phyloP scores from a whole-genome alignment of 345 rosid genomes.

The Hibiscus trionum region DNA sequence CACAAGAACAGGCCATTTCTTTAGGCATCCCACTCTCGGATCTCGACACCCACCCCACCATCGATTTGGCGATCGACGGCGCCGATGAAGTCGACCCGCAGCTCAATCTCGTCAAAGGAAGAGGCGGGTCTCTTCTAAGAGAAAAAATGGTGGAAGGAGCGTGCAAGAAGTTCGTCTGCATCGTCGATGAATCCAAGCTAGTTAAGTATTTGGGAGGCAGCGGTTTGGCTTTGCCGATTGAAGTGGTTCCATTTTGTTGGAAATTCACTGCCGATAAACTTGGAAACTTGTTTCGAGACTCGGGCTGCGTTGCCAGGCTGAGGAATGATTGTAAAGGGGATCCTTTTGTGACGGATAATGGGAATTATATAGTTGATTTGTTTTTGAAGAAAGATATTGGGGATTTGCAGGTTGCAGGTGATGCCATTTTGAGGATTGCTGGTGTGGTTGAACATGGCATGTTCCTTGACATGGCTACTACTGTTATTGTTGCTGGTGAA shows the following conservation, averaged over 20 bases:
- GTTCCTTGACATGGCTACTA: conserved; percentile 92
- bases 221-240: conserved; percentile 77
- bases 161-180: conserved; percentile 61
- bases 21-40: conserved; percentile 76
- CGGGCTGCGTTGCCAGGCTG: conserved; percentile 57
- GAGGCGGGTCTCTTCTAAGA: conserved; percentile 84
- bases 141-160: conserved; percentile 96
- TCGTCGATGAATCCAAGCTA: conserved; percentile 27
- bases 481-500: conserved; percentile 87
- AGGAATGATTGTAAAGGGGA: conserved; percentile 28
- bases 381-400: conserved; percentile 63
- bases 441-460: conserved; percentile 93
- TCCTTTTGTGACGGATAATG: conserved; percentile 76
- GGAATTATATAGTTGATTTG: conserved; percentile 77
- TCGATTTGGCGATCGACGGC: conserved; percentile 91
- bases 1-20: conserved; percentile 56
- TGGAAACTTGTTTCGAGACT: conserved; percentile 37
- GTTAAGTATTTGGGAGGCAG: conserved; percentile 65
- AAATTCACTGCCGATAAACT: conserved; percentile 56
- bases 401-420: conserved; percentile 61
- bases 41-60: conserved; percentile 56
- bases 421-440: conserved; percentile 66
- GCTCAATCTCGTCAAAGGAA: conserved; percentile 80
- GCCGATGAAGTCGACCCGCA: conserved; percentile 89
- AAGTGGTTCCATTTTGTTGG: conserved; percentile 82